Evolutionary conservation across 805 yeast genomes (phyloP).

Genomic region (Tetrapisispora fleetii): DNA sequence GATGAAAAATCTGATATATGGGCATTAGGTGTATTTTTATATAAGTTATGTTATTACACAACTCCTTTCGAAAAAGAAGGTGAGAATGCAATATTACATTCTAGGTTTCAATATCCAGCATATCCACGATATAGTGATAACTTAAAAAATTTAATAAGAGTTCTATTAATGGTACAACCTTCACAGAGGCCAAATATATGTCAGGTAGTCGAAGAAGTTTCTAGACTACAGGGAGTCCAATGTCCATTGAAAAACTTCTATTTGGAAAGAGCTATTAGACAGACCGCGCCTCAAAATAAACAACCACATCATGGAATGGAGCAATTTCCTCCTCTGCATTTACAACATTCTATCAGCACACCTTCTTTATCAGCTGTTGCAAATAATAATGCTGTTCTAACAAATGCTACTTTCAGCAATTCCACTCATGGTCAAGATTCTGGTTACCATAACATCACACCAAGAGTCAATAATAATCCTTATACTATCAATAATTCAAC

Average conservation of each 20-base stretch:
- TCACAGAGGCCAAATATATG: slow-evolving; percentile 63
- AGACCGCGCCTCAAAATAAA: neutral
- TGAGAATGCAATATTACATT: slow-evolving; percentile 54
- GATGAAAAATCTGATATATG: slow-evolving; percentile 79
- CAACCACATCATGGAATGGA: neutral
- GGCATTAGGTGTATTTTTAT: slow-evolving; percentile 75
- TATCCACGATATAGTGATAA: slow-evolving; percentile 52
- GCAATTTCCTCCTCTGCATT: neutral
- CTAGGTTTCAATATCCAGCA: slow-evolving; percentile 43
- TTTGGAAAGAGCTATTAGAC: slow-evolving; percentile 18
- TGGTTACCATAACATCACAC: neutral
- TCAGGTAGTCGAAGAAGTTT: slow-evolving; percentile 62
- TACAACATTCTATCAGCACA: slow-evolving; percentile 2
- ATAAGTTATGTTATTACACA: slow-evolving; percentile 69
- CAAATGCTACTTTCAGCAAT: neutral
- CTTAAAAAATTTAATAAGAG: slow-evolving; percentile 54
- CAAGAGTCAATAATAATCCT: neutral
- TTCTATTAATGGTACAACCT: slow-evolving; percentile 56
- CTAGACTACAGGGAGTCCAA: slow-evolving; percentile 46
- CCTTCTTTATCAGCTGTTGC: neutral
- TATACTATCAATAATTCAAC: neutral
- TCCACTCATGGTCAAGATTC: neutral
- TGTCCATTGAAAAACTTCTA: slow-evolving; percentile 36
- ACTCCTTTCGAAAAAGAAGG: slow-evolving; percentile 70
- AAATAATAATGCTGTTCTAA: neutral